Evolutionary conservation across 2,329 filamentous ascomycete genomes (phyloP), one percentile per base, ranked within the genome.

Genomic region (Meredithiella fracta): DNA sequence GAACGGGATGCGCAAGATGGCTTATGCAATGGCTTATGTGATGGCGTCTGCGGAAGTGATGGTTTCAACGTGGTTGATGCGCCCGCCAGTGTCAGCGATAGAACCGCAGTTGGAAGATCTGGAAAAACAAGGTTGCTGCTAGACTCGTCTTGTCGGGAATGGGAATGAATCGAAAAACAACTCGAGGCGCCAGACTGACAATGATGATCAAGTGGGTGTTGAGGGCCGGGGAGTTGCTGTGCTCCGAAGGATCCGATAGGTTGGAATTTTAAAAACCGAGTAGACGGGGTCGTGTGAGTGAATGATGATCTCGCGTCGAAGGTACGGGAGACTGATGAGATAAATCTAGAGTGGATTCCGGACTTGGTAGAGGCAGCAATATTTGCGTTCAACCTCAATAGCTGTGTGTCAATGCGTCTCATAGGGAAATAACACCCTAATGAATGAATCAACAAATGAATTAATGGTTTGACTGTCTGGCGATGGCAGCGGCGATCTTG

Each of bases 381-480:
- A 47, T 51, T 56, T 52, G 47, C 49, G 15, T 47, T 56, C 29
- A 44, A 23, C 54, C 54, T 47, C 23, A 47, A 7, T 5, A 56
- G 25, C 25, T 17, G 31, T 25, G 25, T 14, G 25, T 38, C 57
- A 54, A 40, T 37, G 26, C 51, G 49, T 37, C 40, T 52, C 54
- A 56, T 56, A 56, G 26, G 54, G 47, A 52, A 23, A 25, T 52
- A 29, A 52, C 20, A 37, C 50, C 6, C 44, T 11, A 23, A 29
- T 15, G 23, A 49, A 25, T 14, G 9, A 49, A 23, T 49, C 22
- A 9, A 49, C 17, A 25, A 25, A 49, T 49, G 20, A 49, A 49
- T 47, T 17, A 38, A n/a, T 22, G 17, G 40, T 44, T n/a, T n/a
- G 40, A n/a, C 4, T 6, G 20, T 3, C 40, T 2, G 20, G 40